Evolutionary conservation across 106 monocot species (phyloP).

Genomic region (Allium sativum): DNA sequence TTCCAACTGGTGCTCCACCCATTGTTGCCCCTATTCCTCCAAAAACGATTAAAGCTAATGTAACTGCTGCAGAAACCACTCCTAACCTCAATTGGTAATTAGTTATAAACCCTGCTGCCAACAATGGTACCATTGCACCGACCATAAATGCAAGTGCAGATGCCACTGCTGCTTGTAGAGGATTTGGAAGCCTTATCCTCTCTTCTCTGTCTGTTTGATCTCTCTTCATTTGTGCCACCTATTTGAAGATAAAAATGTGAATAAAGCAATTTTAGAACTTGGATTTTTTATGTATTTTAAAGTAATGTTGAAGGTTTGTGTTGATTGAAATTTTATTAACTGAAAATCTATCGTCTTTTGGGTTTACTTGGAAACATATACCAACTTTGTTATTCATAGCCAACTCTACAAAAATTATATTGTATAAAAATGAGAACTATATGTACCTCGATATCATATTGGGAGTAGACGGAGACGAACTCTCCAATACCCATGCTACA

Average conservation of each 20-base stretch:
- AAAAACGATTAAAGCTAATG: conserved; percentile 26
- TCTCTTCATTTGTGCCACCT: conserved; percentile 27
- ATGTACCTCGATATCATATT: conserved; percentile 31
- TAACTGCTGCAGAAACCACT: conserved; percentile 16
- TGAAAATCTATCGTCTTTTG: too few species aligned
- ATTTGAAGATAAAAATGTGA: too few species aligned
- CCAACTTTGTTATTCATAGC: too few species aligned
- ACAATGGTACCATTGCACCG: conserved; percentile 38
- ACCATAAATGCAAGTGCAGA: conserved; percentile 37
- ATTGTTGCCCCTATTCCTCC: conserved; percentile 29
- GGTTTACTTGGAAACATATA: too few species aligned
- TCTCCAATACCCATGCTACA: conserved; percentile 62
- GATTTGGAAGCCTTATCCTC: conserved; percentile 25
- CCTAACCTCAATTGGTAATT: conserved; percentile 27
- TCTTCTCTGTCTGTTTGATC: neutral
- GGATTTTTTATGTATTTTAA: too few species aligned
- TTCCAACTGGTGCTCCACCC: conserved; percentile 22
- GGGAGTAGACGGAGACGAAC: conserved; percentile 55
- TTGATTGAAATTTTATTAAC: too few species aligned
- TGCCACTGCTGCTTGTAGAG: conserved; percentile 34
- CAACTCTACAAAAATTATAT: too few species aligned
- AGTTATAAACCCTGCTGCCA: conserved; percentile 39
- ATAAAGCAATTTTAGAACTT: too few species aligned
- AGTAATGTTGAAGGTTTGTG: too few species aligned
- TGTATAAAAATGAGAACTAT: too few species aligned